Percentiles rank a stretch among this genome's conserved stretches.
Evolutionary conservation across 1,284 basidiomycete species (phyloP).

Genomic region (Somion occarium): DNA sequence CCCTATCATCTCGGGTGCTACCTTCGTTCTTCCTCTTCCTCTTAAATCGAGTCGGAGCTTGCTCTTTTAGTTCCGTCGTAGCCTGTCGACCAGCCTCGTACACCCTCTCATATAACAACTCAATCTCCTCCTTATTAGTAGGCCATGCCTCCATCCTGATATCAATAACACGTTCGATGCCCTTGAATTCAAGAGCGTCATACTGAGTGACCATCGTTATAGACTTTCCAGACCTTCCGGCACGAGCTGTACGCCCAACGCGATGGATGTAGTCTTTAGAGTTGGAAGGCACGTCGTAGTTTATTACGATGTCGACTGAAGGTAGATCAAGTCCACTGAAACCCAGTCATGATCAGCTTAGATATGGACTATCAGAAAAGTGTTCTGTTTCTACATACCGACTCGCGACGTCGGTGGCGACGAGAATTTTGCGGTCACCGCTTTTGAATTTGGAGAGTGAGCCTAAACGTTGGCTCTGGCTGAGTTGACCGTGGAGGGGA

Average conservation of each 20-base stretch:
- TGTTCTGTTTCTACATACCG: slow-evolving; percentile 42
- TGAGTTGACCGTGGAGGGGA: slow-evolving; percentile 90
- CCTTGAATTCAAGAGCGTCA: slow-evolving; percentile 90
- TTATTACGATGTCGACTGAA: slow-evolving; percentile 91
- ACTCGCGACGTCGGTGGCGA: slow-evolving; percentile 92
- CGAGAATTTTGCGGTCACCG: slow-evolving; percentile 80
- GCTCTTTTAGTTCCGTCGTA: background rate
- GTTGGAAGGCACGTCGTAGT: slow-evolving; percentile 93
- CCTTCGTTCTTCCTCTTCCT: slow-evolving; percentile 32
- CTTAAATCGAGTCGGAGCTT: no score
- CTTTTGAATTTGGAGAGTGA: slow-evolving; percentile 92
- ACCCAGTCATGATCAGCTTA: background rate
- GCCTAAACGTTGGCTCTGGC: slow-evolving; percentile 85
- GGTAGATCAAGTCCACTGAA: slow-evolving; percentile 88
- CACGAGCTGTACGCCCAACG: slow-evolving; percentile 93
- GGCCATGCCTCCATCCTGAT: background rate
- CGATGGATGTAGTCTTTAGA: slow-evolving; percentile 98
- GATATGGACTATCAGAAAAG: background rate
- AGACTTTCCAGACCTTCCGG: slow-evolving; percentile 87
- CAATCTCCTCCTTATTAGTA: background rate
- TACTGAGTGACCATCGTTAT: slow-evolving; percentile 96
- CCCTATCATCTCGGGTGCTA: slow-evolving; percentile 86
- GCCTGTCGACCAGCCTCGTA: background rate
- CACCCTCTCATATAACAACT: background rate
- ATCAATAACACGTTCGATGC: slow-evolving; percentile 44